Conservation (phyloP, 2,329 filamentous ascomycete species). For the Kalmusia sp. region DNA sequence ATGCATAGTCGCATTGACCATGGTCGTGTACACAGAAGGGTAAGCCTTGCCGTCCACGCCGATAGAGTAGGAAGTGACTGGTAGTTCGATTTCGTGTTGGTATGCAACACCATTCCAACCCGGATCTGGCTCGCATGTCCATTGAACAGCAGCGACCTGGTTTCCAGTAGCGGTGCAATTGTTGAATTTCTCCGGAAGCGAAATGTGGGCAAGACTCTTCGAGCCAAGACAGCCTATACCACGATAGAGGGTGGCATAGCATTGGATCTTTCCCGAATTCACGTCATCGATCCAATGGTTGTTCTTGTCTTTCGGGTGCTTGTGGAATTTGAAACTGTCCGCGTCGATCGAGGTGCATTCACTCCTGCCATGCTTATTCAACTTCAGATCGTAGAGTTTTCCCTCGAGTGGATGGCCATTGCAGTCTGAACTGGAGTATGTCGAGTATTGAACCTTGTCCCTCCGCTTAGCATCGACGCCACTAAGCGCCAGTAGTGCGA, state of each 20-base stretch:
- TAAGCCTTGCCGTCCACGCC: slow-evolving; percentile 10
- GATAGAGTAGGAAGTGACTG: slow-evolving; percentile 22
- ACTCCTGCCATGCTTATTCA: slow-evolving; percentile 6
- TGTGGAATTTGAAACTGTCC: slow-evolving; percentile 23
- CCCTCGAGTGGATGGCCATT: slow-evolving; percentile 16
- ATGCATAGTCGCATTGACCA: not conserved
- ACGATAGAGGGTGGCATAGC: slow-evolving; percentile 21
- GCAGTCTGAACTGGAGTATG: slow-evolving; percentile 25
- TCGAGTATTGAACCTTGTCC: slow-evolving; percentile 21
- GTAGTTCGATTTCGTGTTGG: slow-evolving; percentile 3
- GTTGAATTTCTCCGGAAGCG: slow-evolving; percentile 15
- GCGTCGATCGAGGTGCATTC: slow-evolving; percentile 22
- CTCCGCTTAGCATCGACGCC: slow-evolving; percentile 22
- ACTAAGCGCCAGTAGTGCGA: slow-evolving; percentile 23
- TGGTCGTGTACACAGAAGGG: slow-evolving; percentile 7
- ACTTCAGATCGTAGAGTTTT: slow-evolving; percentile 24
- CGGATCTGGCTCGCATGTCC: slow-evolving; percentile 15
- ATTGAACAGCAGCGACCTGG: slow-evolving; percentile 20
- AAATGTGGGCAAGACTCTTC: not conserved
- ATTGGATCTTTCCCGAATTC: slow-evolving; percentile 18
- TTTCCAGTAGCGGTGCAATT: slow-evolving; percentile 9
- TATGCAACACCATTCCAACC: not conserved
- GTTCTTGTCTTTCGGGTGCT: slow-evolving; percentile 20
- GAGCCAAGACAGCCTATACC: slow-evolving; percentile 14
- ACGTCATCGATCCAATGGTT: slow-evolving; percentile 22